A percentile compares a stretch with the other conserved stretches of the same genome.
Evolutionary conservation across 2,329 filamentous ascomycete species (phyloP).

Genomic region (Claviceps spartinae): DNA sequence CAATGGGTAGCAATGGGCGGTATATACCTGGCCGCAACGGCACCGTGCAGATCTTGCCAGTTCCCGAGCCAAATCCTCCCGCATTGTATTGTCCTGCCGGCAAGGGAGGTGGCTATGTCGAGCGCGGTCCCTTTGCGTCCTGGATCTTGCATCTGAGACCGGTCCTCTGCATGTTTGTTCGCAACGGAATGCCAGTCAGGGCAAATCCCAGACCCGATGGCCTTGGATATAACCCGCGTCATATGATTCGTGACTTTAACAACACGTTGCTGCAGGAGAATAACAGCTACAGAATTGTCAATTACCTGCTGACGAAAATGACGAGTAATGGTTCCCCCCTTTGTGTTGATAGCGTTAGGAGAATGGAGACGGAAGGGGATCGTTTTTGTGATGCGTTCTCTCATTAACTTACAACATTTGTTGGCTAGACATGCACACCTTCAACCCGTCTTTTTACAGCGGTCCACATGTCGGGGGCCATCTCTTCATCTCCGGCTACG

Average conservation of each 20-base stretch:
- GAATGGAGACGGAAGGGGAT: no score
- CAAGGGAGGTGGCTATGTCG: slow-evolving; percentile 5
- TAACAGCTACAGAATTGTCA: background rate
- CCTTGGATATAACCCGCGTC: slow-evolving; percentile 4
- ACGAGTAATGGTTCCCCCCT: background rate
- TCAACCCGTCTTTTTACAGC: background rate
- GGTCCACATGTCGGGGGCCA: background rate
- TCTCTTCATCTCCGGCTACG: slow-evolving; percentile 1
- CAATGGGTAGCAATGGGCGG: slow-evolving; percentile 1
- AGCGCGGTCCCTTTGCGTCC: background rate
- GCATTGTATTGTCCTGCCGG: background rate
- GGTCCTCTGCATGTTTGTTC: background rate
- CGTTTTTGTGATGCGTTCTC: background rate
- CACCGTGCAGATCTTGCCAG: background rate
- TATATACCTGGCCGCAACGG: background rate
- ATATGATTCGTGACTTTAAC: slow-evolving; percentile 4
- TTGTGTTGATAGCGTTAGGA: background rate
- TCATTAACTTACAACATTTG: background rate
- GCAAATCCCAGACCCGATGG: background rate
- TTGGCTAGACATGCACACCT: background rate
- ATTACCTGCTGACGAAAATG: background rate
- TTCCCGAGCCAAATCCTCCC: background rate
- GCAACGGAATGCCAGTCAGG: background rate
- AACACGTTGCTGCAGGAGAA: background rate
- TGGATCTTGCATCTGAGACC: slow-evolving; percentile 1